Percentiles rank a stretch among this genome's conserved stretches.
Evolutionary conservation across 2,329 filamentous ascomycete genomes (phyloP).

Genomic region (Monilinia vaccinii-corymbosi): DNA sequence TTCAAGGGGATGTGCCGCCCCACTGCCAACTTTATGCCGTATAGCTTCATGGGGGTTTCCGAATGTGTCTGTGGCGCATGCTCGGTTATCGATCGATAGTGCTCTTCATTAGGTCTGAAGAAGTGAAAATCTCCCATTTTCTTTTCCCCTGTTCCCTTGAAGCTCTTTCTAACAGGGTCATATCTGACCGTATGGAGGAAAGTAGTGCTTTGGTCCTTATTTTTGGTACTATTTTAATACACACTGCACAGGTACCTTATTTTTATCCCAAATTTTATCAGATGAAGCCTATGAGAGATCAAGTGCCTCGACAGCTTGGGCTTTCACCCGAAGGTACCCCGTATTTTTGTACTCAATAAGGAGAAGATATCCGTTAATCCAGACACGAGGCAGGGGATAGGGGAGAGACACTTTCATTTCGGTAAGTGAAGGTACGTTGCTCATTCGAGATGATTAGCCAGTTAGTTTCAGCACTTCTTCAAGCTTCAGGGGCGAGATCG

Average conservation of each 20-base stretch:
- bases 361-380: background rate
- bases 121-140: background rate
- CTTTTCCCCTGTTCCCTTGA: background rate
- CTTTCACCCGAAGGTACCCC: background rate
- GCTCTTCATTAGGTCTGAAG: background rate
- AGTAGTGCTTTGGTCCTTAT: background rate
- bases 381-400: background rate
- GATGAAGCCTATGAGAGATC: background rate
- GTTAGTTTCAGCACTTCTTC: background rate
- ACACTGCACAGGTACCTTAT: background rate
- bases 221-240: background rate
- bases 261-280: background rate
- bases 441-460: constrained; percentile 1
- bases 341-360: background rate
- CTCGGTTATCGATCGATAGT: background rate
- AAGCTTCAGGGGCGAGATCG: background rate
- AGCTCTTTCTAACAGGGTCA: background rate
- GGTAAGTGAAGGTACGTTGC: background rate
- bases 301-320: background rate
- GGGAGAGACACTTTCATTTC: constrained; percentile 9
- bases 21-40: background rate
- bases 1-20: background rate
- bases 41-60: background rate
- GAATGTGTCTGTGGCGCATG: background rate
- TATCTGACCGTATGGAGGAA: background rate